Evolutionary conservation across 176 grass and related monocot genomes (phyloP), one percentile per base, ranked within the genome.

Genomic region (Paspalum vaginatum): DNA sequence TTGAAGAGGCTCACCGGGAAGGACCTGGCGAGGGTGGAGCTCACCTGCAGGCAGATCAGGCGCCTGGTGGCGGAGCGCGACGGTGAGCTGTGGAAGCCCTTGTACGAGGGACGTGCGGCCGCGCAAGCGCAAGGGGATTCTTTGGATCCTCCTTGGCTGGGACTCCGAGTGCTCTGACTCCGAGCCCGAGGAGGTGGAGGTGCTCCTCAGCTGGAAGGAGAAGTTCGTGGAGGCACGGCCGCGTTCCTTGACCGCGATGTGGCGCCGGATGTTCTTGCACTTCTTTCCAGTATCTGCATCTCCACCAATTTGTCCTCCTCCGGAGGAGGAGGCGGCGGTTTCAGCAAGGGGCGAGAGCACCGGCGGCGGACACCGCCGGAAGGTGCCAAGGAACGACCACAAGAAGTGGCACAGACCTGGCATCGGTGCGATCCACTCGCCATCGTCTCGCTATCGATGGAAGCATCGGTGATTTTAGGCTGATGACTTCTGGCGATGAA

Each of bases 401-500:
- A 43, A 67, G 9, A 65, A 20, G 37, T 43, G 40, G 64, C 17
- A 43, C 52, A 7, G 17, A 17, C 7, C 52, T 42, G 38, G 40
- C 20, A 18, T 17, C 21, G 56, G 56, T 4, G 21, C 56, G 4
- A 67, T 67, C 64, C 18, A 67, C 64, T 43, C 38, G 17, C 64
- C 64, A 18, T 67, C 64, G 5, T 43, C 39, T 43, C 39, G 64
- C 5, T 67, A 67, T 21, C 39, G 64, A 2, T 67, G 64, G 64
- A 67, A 67, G 18, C 64, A 67, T 67, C 64, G 64, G 7, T 65
- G 38, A 38, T 8, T 59, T n/a, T n/a, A n/a, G n/a, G n/a, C n/a
- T n/a, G 4, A n/a, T n/a, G 32, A 32, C 32, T 32, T 32, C 3
- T 32, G 32, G 32, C 32, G n/a, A n/a, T n/a, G n/a, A n/a, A n/a